Base-by-base conservation (phyloP, 495 filamentous ascomycete species). In the Lasiosphaeris hirsuta region DNA sequence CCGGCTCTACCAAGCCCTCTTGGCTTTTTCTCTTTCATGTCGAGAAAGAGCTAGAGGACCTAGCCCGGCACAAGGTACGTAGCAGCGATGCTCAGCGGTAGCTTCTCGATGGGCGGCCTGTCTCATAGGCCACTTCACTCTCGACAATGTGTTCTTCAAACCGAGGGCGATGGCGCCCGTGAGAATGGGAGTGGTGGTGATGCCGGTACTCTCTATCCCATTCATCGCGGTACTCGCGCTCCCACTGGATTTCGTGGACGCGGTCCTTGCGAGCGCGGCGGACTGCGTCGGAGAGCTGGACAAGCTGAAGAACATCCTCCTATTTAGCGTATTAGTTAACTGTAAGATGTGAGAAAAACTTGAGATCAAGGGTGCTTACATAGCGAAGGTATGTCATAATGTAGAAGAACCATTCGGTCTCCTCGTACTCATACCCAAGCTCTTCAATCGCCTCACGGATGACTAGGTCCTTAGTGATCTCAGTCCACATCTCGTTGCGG, bases 381-480 rank as follows among this genome's bases (percentile, higher is more conserved):
- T 93, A 90, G 58, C 82, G 78, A 41, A 98, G 80, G 71, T 95
- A 96, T 56, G 92, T 86, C 75, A 96, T 92, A 37, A 98, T 82
- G 66, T 97, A 97, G 72, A 88, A 97, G 71, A 89, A 96, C 47
- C 74, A 83, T 49, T 90, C 87, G 2, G 90, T 94, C 75, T 97
- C 93, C 65, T 97, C 92, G 65, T 84, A 97, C 61, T 90, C 89
- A 71, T 95, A 97, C 0, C 90, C 91, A 56, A 84, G 69, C 51
- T 85, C 75, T 58, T 96, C 86, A 61, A 98, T 90, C 0, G 94
- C 95, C 66, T 97, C 93, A 54, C 84, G 82, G 39, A 87, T 80
- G 10, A 98, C 90, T 46, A 98, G 71, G 62, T 96, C 91, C 74
- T 96, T 97, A 7, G 92, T 96, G 63, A 98, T 92, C 69, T 97